These are phyloP conservation scores for Hypoxylon sp. DNA, from an alignment of 2,329 filamentous ascomycete species.

Conservation along the genomic window DNA sequence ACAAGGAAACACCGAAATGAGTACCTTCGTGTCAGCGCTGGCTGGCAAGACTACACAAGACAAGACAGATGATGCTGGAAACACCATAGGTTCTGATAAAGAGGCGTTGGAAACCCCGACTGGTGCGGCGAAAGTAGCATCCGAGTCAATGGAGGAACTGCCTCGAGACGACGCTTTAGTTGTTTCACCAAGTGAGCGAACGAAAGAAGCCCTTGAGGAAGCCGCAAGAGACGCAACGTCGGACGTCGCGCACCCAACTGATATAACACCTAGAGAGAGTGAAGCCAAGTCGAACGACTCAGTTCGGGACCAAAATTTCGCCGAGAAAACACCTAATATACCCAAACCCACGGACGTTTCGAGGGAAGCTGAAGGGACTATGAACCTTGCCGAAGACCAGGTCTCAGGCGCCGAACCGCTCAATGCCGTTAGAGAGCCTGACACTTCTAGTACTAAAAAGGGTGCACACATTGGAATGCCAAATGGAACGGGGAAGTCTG, in stretches of 20 bases:
- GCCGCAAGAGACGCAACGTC: constrained; percentile 2
- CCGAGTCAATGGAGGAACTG: constrained; percentile 35
- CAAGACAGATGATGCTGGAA: constrained; percentile 19
- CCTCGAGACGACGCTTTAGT: constrained; percentile 44
- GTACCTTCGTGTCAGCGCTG: constrained; percentile 49
- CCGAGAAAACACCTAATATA: constrained; percentile 7
- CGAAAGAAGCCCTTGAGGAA: constrained; percentile 29
- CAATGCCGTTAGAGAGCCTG: not conserved
- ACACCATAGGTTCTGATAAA: constrained; percentile 22
- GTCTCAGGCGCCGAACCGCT: not conserved
- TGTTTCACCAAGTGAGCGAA: constrained; percentile 35
- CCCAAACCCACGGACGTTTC: constrained; percentile 40
- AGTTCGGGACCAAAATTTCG: not conserved
- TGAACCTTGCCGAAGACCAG: constrained; percentile 17
- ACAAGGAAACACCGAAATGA: constrained; percentile 52
- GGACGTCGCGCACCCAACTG: not conserved
- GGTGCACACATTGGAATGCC: constrained; percentile 35
- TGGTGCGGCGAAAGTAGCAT: not conserved
- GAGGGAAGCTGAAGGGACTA: constrained; percentile 44
- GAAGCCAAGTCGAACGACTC: not conserved
- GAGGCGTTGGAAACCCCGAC: constrained; percentile 7
- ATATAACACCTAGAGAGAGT: not conserved
- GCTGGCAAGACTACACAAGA: constrained; percentile 32
- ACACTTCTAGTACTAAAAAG: constrained; percentile 35
- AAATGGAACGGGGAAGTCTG: constrained; percentile 2